These are phyloP conservation scores for Backusella morwellensis DNA, from an alignment of 192 early-diverging fungal genomes.

Conservation along the genomic window DNA sequence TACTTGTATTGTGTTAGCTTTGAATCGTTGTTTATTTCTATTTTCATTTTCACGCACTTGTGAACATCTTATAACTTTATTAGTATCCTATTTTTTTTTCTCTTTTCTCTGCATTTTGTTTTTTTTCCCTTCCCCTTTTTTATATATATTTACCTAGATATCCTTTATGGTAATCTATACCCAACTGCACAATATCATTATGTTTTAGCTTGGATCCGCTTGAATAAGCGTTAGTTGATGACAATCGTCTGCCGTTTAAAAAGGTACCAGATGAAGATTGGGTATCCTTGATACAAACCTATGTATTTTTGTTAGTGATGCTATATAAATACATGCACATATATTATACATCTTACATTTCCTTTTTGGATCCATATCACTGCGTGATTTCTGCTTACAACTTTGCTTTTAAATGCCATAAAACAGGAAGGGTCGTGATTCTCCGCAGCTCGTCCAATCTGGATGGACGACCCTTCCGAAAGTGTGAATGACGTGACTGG, in stretches of 20 bases:
- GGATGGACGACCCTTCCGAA: slow-evolving; percentile 16
- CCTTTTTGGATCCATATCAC: slow-evolving; percentile 77
- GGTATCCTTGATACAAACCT: slow-evolving; percentile 93
- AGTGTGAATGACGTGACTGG: slow-evolving; percentile 46
- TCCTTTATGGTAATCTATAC: slow-evolving; percentile 94
- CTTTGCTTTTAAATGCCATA: slow-evolving; percentile 77
- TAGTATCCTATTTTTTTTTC: not conserved
- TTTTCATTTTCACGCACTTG: slow-evolving; percentile 88
- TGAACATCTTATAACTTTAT: slow-evolving; percentile 52
- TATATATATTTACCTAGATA: slow-evolving; percentile 58
- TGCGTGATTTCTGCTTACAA: slow-evolving; percentile 81
- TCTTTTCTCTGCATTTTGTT: not conserved
- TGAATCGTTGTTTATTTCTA: slow-evolving; percentile 54
- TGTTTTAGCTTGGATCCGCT: slow-evolving; percentile 75
- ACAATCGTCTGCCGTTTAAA: slow-evolving; percentile 89
- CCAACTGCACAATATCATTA: slow-evolving; percentile 94
- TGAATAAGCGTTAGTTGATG: slow-evolving; percentile 81
- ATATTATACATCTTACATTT: not conserved
- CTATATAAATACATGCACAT: not conserved
- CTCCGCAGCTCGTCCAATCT: slow-evolving; percentile 36
- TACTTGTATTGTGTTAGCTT: not conserved
- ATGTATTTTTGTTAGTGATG: not conserved
- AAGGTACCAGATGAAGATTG: slow-evolving; percentile 99
- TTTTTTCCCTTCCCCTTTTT: not conserved
- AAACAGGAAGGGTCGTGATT: slow-evolving; percentile 42